These are phyloP conservation scores for Beauveria sp. DNA, from an alignment of 2,329 filamentous ascomycete species.

Conservation along the genomic window DNA sequence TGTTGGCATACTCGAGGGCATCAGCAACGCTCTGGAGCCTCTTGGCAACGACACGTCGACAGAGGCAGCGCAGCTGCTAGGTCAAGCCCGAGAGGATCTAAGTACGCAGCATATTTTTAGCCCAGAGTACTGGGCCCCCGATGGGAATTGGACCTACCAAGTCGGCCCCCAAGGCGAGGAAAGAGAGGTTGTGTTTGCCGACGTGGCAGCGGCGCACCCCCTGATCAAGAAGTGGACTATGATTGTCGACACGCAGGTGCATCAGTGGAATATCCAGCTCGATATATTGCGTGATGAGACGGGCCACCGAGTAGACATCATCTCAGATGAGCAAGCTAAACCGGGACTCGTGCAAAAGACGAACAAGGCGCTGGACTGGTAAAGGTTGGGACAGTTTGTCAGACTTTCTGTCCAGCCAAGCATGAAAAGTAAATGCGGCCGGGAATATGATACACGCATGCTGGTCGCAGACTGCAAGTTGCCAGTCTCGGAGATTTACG, in stretches of 20 bases:
- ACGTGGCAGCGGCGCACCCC: conserved; percentile 62
- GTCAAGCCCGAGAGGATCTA: conserved; percentile 51
- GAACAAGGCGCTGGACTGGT: conserved; percentile 33
- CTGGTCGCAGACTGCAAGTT: too few species aligned
- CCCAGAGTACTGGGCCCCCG: conserved; percentile 56
- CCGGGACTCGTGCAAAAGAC: conserved; percentile 18
- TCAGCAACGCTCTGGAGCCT: conserved; percentile 42
- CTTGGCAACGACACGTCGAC: conserved; percentile 19
- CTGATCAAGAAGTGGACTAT: conserved; percentile 54
- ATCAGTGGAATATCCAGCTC: conserved; percentile 27
- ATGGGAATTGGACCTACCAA: conserved; percentile 64
- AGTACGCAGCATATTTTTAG: conserved; percentile 56
- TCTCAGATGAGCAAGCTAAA: conserved; percentile 21
- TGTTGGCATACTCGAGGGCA: conserved; percentile 69
- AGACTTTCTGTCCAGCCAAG: not conserved
- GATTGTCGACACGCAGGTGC: conserved; percentile 24
- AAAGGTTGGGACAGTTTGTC: not conserved
- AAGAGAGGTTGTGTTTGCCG: conserved; percentile 44
- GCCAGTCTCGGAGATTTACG: too few species aligned
- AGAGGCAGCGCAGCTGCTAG: conserved; percentile 28
- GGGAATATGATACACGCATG: too few species aligned
- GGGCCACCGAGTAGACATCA: conserved; percentile 20
- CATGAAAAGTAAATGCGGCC: not conserved
- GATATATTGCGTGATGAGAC: conserved; percentile 27
- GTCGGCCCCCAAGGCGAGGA: conserved; percentile 33